Evolutionary conservation across 73 alveolate genomes (phyloP).

Genomic region (Uronychia binucleata): DNA sequence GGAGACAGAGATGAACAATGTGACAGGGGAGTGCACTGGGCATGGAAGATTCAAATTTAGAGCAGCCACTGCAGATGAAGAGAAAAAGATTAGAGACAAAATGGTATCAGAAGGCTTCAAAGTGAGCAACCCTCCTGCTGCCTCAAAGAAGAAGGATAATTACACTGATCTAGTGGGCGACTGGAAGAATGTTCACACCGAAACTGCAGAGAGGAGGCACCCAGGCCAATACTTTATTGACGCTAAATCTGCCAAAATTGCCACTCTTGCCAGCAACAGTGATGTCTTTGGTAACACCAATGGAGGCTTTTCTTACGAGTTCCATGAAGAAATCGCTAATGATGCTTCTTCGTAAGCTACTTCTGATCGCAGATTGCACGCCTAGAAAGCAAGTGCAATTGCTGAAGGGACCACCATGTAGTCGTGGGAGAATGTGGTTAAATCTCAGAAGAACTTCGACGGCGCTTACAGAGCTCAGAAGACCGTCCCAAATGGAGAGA

Average conservation of each 20-base stretch:
- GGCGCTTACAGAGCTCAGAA: background rate
- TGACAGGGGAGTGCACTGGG: constrained; percentile 33
- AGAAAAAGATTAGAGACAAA: constrained; percentile 10
- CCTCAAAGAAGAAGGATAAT: constrained; percentile 17
- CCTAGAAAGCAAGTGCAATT: background rate
- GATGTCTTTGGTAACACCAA: background rate
- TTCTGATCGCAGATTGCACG: background rate
- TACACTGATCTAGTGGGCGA: constrained; percentile 3
- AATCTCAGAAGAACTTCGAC: background rate
- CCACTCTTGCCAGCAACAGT: background rate
- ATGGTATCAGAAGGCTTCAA: constrained; percentile 11
- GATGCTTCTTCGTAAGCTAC: background rate
- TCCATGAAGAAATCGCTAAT: background rate
- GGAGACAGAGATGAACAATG: constrained; percentile 15
- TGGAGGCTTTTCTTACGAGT: background rate
- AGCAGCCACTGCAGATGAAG: constrained; percentile 7
- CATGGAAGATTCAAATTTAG: constrained; percentile 40
- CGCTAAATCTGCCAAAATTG: background rate
- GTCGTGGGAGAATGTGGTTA: background rate
- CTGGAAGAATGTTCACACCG: background rate
- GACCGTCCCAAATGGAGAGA: background rate
- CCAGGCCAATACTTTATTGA: background rate
- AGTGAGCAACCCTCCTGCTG: constrained; percentile 5
- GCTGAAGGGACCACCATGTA: background rate
- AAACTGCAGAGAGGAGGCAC: background rate